Evolutionary conservation across 257 asterid genomes (phyloP), one percentile per base, ranked within the genome.

Genomic region (Capsicum pubescens): DNA sequence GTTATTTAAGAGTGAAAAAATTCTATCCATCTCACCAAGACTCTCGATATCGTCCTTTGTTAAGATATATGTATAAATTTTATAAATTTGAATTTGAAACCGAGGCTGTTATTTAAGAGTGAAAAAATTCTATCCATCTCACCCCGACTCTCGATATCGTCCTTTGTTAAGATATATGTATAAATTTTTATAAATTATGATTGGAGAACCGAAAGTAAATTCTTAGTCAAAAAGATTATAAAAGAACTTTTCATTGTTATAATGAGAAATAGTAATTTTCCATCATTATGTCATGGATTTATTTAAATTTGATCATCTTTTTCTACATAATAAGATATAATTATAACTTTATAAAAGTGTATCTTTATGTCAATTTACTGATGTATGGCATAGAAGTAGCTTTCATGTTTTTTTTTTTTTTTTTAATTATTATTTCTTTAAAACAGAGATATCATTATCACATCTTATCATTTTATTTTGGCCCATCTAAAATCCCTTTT

Each of bases 321-420:
- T 52, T 26, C 21, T 14, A 26, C 12, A 66, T 66, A 66, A 13
- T 64, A 14, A 68, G 46, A 52, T 76, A 14, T 76, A 52, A 52
- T 52, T 76, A 26, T 76, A 52, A 76, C 81, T 76, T 76, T 76
- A 76, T 76, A 52, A 76, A 76, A 76, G 81, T 76, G 48, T 76
- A 15, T 52, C 81, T 76, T 76, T 76, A 52, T 76, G 81, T 76
- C 64, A 76, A 52, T 76, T 69, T 52, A 35, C 48, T 72, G 80
- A 48, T 72, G 59, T 11, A 42, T n/a, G 11, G 46, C 81, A 76
- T 21, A 52, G 59, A 76, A 76, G 81, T 76, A 76, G 81, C 81
- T 76, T 76, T 52, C 63, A 52, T 13, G 19, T 66, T 21, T 0
- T 11, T 63, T 54, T 11, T 0, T 54, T 54, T 26, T 26, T 26